Base-by-base conservation (phyloP, 1,139 yeast species). In the Blastobotrys petasosporus region DNA sequence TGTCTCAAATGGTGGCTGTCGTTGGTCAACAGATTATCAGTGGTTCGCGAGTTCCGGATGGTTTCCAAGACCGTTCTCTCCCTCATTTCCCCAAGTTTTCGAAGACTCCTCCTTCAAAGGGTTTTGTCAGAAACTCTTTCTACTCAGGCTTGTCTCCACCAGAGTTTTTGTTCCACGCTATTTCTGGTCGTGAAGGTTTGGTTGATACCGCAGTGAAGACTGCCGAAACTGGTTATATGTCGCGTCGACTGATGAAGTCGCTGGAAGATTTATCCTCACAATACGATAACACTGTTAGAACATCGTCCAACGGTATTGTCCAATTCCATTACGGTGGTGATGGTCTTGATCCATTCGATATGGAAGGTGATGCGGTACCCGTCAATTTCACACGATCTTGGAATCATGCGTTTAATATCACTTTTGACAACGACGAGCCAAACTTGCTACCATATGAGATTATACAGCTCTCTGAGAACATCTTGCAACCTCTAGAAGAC, bases 1-100 rank as follows among this genome's bases (percentile, higher is more conserved):
- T 94, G 38, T 92, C 98, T 9, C 99, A 94, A 70, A 94, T 94
- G 99, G 98, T 94, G 75, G 98, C 99, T 0, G 97, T 94, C 64
- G 99, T 94, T 42, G 99, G 99, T 49, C 99, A 94, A 69, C 99
- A 94, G 67, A 94, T 94, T 72, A 94, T 94, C 59, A 82, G 96
- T 4, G 99, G 99, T 67, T 85, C 86, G 63, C 95, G 99, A 77
- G 98, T 94, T 55, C 98, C 98, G 16, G 95, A 94, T 75, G 99
- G 99, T 25, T 94, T 94, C 75, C 98, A 94, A 67, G 97, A 94
- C 68, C 81, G 99, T 68, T 87, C 98, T 0, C 72, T 94, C 54
- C 99, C 99, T 9, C 99, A 94, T 71, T 94, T 94, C 72, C 82
- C 88, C 45, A 94, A 94, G 67, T 86, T 85, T 65, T 88, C 97